phyloP scores from a whole-genome alignment of 75 land plant species.

The Adiantum capillusveneris region DNA sequence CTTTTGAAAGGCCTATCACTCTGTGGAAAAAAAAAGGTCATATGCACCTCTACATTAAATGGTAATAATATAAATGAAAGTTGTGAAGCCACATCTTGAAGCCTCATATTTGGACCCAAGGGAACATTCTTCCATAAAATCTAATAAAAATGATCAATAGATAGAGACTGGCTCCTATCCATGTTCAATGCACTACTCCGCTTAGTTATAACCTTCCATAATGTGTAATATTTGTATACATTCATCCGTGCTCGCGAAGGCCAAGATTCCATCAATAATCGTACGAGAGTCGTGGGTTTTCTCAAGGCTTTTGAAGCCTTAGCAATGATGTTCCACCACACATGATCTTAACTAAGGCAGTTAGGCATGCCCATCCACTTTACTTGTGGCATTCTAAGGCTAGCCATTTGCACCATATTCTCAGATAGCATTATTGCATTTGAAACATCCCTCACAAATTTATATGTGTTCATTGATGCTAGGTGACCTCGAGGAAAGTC shows the following conservation, averaged over 20 bases:
- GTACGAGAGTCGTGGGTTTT: too few species aligned
- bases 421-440: neutral
- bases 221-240: slow-evolving; percentile 32
- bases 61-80: slow-evolving; percentile 75
- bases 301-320: slow-evolving; percentile 61
- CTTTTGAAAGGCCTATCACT: too few species aligned
- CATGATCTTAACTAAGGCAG: slow-evolving; percentile 76
- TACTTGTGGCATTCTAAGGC: too few species aligned
- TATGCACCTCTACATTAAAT: slow-evolving; percentile 79
- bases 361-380: slow-evolving; percentile 60
- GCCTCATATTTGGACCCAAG: slow-evolving; percentile 31
- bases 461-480: slow-evolving; percentile 13
- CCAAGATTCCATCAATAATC: slow-evolving; percentile 24
- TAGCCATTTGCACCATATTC: neutral
- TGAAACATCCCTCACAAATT: slow-evolving; percentile 1
- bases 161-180: slow-evolving; percentile 65
- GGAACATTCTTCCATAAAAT: slow-evolving; percentile 73
- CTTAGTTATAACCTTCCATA: slow-evolving; percentile 66
- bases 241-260: neutral
- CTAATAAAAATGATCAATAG: slow-evolving; percentile 72
- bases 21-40: slow-evolving; percentile 44
- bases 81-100: slow-evolving; percentile 44
- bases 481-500: slow-evolving; percentile 40
- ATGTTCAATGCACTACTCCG: slow-evolving; percentile 90
- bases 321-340: slow-evolving; percentile 80